Percentiles rank a stretch among this genome's conserved stretches.
Evolutionary conservation across 345 rosid species (phyloP).

Genomic region (Schrenkiella parvula): DNA sequence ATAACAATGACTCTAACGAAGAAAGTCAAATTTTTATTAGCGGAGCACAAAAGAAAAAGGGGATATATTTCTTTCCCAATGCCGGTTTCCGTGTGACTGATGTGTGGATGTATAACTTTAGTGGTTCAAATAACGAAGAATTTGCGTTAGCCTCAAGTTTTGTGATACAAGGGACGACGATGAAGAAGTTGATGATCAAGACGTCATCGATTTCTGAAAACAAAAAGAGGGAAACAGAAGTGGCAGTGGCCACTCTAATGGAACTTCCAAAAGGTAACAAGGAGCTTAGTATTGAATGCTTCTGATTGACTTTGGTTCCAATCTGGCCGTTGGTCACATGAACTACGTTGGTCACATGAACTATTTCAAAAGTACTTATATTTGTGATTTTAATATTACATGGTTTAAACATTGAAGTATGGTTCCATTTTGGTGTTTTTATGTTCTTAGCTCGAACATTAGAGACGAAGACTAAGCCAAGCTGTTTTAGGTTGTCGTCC

Average conservation of each 20-base stretch:
- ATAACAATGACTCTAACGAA: not conserved
- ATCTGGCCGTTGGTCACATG: not conserved
- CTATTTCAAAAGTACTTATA: too few species aligned
- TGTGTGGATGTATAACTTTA: not conserved
- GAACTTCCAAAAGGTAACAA: conserved; percentile 5
- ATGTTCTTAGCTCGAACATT: not conserved
- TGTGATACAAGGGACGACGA: not conserved
- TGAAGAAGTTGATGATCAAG: conserved; percentile 20
- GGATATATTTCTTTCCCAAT: not conserved
- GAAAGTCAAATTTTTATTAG: not conserved
- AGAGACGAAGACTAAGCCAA: not conserved
- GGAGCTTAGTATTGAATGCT: not conserved
- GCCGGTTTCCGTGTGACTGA: not conserved
- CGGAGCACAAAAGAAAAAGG: not conserved
- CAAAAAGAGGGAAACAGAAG: not conserved
- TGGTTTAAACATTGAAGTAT: too few species aligned
- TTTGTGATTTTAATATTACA: too few species aligned
- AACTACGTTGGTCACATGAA: too few species aligned
- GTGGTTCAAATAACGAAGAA: not conserved
- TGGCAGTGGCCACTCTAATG: not conserved
- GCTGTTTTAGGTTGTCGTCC: not conserved
- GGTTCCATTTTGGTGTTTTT: too few species aligned
- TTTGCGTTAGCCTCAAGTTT: not conserved
- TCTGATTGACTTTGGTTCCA: not conserved
- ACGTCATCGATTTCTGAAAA: conserved; percentile 42